These are phyloP conservation scores for Solanum hybrid DNA, from an alignment of 305 asterid species.

Conservation along the genomic window DNA sequence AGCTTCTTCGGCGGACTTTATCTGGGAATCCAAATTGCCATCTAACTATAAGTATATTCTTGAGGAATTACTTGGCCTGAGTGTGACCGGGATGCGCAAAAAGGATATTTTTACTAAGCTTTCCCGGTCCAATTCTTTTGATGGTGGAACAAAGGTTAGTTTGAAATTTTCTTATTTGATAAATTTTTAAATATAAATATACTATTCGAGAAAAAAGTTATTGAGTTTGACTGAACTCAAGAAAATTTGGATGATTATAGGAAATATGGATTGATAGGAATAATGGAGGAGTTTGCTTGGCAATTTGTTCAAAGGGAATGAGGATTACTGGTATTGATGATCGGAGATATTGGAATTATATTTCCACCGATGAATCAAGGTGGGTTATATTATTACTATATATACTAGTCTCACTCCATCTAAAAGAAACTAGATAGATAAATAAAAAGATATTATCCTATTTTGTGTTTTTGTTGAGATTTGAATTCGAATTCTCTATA, in stretches of 20 bases:
- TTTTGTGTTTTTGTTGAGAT: neutral
- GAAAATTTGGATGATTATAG: constrained; percentile 14
- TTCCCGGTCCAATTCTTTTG: constrained; percentile 36
- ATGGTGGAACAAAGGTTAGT: constrained; percentile 56
- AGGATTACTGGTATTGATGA: constrained; percentile 84
- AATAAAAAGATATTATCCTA: neutral
- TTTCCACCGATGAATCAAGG: constrained; percentile 65
- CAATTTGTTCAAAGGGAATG: constrained; percentile 65
- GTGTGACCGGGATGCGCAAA: constrained; percentile 16
- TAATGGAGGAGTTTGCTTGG: constrained; percentile 57
- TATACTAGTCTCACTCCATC: neutral
- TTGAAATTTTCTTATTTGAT: neutral
- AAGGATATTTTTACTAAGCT: constrained; percentile 50
- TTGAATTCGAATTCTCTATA: neutral
- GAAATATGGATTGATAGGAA: constrained; percentile 76
- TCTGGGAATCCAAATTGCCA: constrained; percentile 65
- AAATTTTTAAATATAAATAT: neutral
- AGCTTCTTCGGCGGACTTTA: constrained; percentile 70
- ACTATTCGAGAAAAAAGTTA: neutral
- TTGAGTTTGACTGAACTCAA: neutral
- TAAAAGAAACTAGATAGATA: neutral
- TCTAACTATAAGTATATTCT: constrained; percentile 30
- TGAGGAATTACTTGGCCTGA: constrained; percentile 12
- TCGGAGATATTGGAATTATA: constrained; percentile 81
- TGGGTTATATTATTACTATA: constrained; percentile 6